A percentile compares a stretch with the other conserved stretches of the same genome.
phyloP scores from a whole-genome alignment of 495 filamentous ascomycete species.

The Podospora pseudocomata region DNA sequence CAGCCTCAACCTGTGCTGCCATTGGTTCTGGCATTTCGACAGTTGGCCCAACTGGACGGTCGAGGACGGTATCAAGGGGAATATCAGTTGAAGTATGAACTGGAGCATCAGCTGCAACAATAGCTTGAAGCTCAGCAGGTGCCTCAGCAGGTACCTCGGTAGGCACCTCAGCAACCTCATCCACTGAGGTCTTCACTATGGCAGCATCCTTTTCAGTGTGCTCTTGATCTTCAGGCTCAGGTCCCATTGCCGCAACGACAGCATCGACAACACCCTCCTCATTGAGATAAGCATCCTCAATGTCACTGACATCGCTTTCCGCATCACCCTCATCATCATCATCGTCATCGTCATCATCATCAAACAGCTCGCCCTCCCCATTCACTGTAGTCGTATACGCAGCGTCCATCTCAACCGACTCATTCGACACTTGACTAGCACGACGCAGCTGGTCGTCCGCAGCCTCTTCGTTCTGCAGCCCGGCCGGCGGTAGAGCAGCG shows the following conservation, averaged over 20 bases:
- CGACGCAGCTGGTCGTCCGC: slow-evolving; percentile 2
- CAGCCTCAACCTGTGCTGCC: background rate
- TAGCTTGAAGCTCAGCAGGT: too few relatives aligned
- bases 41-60: background rate
- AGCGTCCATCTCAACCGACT: slow-evolving; percentile 14
- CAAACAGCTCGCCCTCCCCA: slow-evolving; percentile 26
- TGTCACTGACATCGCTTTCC: background rate
- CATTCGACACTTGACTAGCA: slow-evolving; percentile 16
- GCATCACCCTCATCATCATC: slow-evolving; percentile 9
- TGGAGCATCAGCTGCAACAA: too few relatives aligned
- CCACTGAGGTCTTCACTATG: too few relatives aligned
- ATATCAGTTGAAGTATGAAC: background rate
- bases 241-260: background rate
- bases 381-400: slow-evolving; percentile 26
- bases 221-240: background rate
- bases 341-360: slow-evolving; percentile 5
- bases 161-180: too few relatives aligned
- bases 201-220: background rate
- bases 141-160: too few relatives aligned
- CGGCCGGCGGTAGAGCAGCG: background rate
- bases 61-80: background rate
- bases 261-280: background rate
- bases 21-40: background rate
- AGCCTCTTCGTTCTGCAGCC: background rate
- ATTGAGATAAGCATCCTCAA: background rate